Conservation (phyloP, 306 rosid species). For the Glycine soja region DNA sequence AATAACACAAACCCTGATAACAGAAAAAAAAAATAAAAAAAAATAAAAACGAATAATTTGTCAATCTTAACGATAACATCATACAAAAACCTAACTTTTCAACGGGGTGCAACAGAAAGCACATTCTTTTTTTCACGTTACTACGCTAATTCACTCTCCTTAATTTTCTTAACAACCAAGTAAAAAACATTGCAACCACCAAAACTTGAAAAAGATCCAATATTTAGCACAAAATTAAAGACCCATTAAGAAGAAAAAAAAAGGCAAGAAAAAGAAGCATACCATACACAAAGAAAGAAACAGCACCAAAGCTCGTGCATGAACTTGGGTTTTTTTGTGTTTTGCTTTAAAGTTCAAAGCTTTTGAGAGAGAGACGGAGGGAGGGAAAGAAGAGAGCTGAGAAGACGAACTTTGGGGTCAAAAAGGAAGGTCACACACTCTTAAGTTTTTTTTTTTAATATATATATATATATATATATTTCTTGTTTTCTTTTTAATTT, state of each 20-base stretch:
- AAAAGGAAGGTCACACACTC: background rate
- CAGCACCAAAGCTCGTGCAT: slow-evolving; percentile 7
- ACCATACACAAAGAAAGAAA: slow-evolving; percentile 40
- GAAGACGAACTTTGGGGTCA: background rate
- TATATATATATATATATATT: too few species aligned
- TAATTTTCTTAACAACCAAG: slow-evolving; percentile 48
- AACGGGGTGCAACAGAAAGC: background rate
- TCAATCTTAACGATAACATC: slow-evolving; percentile 40
- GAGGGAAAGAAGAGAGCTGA: background rate
- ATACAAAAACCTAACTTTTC: slow-evolving; percentile 41
- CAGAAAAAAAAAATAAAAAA: background rate
- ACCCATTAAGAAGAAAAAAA: slow-evolving; percentile 21
- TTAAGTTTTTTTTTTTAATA: background rate
- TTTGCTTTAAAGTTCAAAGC: slow-evolving; percentile 40
- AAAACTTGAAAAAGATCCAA: slow-evolving; percentile 9
- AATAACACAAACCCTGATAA: slow-evolving; percentile 30
- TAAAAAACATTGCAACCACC: background rate
- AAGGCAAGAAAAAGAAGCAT: slow-evolving; percentile 2
- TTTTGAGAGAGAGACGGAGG: slow-evolving; percentile 4
- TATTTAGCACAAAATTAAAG: slow-evolving; percentile 31
- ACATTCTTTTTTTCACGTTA: background rate
- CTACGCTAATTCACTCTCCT: background rate
- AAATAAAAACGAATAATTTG: slow-evolving; percentile 46
- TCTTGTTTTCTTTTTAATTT: background rate
- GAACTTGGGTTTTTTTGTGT: slow-evolving; percentile 1